Percentiles rank a stretch among this genome's conserved stretches.
Evolutionary conservation across 768 basidiomycete genomes (phyloP).

Genomic region (Naganishia friedmannii): DNA sequence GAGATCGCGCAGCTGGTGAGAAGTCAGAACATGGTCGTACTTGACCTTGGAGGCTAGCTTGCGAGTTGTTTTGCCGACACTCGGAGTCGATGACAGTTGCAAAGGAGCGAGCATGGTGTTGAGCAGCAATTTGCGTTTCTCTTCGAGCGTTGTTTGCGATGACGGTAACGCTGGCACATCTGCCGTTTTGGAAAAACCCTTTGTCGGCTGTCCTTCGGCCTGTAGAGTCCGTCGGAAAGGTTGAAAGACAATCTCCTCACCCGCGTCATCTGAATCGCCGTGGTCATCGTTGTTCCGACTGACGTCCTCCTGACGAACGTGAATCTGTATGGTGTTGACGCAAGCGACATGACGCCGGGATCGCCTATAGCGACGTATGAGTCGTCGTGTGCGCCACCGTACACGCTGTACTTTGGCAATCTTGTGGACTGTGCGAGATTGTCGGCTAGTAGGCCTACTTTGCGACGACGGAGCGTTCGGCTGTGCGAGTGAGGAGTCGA

Average conservation of each 20-base stretch:
- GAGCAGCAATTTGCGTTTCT: background rate
- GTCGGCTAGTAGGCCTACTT: background rate
- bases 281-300: background rate
- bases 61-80: background rate
- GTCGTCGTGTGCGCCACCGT: background rate
- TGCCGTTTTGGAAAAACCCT: background rate
- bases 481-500: background rate
- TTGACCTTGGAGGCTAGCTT: background rate
- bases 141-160: background rate
- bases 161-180: background rate
- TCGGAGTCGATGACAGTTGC: too few species aligned
- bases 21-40: background rate
- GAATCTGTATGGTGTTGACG: slow-evolving; percentile 2
- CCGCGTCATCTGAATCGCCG: background rate
- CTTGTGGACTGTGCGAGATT: background rate
- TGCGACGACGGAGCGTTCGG: background rate
- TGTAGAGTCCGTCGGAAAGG: background rate
- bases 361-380: background rate
- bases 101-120: background rate
- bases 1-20: background rate
- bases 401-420: background rate
- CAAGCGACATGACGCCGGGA: background rate
- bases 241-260: slow-evolving; percentile 4
- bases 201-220: background rate
- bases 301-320: background rate